Evolutionary conservation across 2,329 filamentous ascomycete species (phyloP), one percentile per base, ranked within the genome.

Genomic region (Pseudogymnoascus sp.): DNA sequence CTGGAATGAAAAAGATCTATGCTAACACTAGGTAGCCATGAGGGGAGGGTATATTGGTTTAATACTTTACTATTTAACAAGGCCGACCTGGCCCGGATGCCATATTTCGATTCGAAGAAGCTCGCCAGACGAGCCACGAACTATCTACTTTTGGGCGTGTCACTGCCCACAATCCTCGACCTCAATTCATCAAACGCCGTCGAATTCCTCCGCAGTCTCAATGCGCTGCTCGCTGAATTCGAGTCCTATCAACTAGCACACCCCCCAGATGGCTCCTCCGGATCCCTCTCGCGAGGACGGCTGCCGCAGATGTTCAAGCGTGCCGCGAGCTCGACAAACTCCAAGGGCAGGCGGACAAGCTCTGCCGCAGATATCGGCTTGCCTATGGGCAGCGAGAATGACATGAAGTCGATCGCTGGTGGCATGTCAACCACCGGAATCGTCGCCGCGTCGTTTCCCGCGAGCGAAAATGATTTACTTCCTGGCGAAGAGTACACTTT

Each of bases 31-130:
- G 62, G 61, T 73, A 96, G 91, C 28, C 93, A 99, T 73, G 92
- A 97, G 77, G 93, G 93, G 65, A 88, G 91, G 64, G 87, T 96
- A 43, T 98, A 96, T 79, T 98, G 95, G 93, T 97, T 98, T 81
- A 97, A 97, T 77, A 97, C 95, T 0, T 85, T 96, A 65, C 89
- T 96, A 72, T 96, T 96, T 76, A 90, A 92, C 68, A 89, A 91
- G 71, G 76, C 84, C 31, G 91, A 96, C 75, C 82, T 98, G 35
- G 79, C 84, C 61, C 87, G 88, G 72, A 88, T 97, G 79, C 88
- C 93, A 53, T 96, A 91, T 73, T 93, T 96, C 73, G 90, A 96
- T 64, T 79, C 86, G 3, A 87, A 89, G 67, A 95, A 93, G 73
- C 85, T 97, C 59, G 88, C 91, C 66, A 89, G 93, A 64, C 90